Evolutionary conservation across 1,284 basidiomycete genomes (phyloP), one percentile per base, ranked within the genome.

Genomic region (Ceratobasidium sp.): DNA sequence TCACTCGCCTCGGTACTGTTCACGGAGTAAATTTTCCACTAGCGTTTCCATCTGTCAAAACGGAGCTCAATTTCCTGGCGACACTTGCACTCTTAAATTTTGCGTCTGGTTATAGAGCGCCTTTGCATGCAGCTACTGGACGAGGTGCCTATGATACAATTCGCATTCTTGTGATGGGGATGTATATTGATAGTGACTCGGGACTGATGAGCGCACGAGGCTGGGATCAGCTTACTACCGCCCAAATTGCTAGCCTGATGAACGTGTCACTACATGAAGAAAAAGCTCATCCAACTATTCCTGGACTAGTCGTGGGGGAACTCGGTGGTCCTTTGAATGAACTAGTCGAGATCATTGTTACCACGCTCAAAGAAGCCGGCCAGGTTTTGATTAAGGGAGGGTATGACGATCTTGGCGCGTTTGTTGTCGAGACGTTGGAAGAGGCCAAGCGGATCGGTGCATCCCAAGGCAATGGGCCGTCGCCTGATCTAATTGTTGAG

Each of bases 141-240:
- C 89, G 93, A 51, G 94, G 95, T 33, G 93, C 94, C 80, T 95
- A 92, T 89, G 93, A 95, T 84, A 91, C 90, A 78, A 92, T 96
- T 81, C 89, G 92, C 68, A 91, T 91, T 1, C 88, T 96, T 68
- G 87, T 90, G 40, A 90, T 95, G 81, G 89, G 90, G 9, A 86
- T 94, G 81, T 94, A 92, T 84, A 88, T 96, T 80, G 88, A 91
- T 44, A 91, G 91, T 1, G 86, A 89, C 15, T 85, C 87, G 26
- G 83, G 83, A 3, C 83, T 91, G n/a, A 86, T 95, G 39, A 90
- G 91, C 42, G 90, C 94, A 1, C 85, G 86, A 78, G 93, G 93
- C 44, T 91, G 96, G 88, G 85, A 86, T 79, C 82, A 82, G 7
- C 87, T 93, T 66, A 85, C 85, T 12, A 85, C 87, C 46, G 85